Evolutionary conservation across 225 moss, liverwort and hornwort genomes (phyloP), one percentile per base, ranked within the genome.

Genomic region (Bryum argenteum): DNA sequence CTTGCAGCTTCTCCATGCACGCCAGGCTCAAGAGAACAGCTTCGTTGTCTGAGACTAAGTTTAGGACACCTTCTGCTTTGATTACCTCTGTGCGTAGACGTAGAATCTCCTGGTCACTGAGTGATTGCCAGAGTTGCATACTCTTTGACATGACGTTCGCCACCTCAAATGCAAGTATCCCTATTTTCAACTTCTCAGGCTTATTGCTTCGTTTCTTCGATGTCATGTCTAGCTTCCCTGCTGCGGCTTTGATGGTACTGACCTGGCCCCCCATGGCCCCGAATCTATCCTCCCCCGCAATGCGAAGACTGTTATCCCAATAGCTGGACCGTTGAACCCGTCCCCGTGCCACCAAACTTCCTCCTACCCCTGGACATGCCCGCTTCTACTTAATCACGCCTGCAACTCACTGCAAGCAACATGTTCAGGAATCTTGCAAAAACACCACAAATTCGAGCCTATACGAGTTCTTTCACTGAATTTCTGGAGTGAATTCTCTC

Each of bases 141-240:
- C 91, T 91, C 82, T 94, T 98, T 33, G 98, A 91, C 98, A 98
- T 98, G 21, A 92, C 94, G 80, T 92, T 98, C 18, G 98, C 98
- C 48, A 94, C 98, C 80, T 98, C 98, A 44, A 98, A 98, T 18
- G 94, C 91, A 70, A 98, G 98, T 21, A 98, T 98, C 45, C 85
- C 98, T 55, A 98, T 94, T 79, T 73, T 92, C 50, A 62, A 84
- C 70, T 92, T 98, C 66, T 91, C 94, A 14, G 78, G 40, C 78
- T 87, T 92, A 60, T 67, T 80, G 54, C 83, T 80, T 71, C 84
- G 91, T 52, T 63, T 90, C 78, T 85, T 89, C 3, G 82, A 82
- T 54, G 68, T 61, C 75, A 75, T 69, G 75, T 75, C 75, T 42
- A 91, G 82, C 82, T 83, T 89, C 85, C 86, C 86, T 3, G 84